Evolutionary conservation across 1,284 basidiomycete genomes (phyloP).

Genomic region (Papiliotrema nemorosa): DNA sequence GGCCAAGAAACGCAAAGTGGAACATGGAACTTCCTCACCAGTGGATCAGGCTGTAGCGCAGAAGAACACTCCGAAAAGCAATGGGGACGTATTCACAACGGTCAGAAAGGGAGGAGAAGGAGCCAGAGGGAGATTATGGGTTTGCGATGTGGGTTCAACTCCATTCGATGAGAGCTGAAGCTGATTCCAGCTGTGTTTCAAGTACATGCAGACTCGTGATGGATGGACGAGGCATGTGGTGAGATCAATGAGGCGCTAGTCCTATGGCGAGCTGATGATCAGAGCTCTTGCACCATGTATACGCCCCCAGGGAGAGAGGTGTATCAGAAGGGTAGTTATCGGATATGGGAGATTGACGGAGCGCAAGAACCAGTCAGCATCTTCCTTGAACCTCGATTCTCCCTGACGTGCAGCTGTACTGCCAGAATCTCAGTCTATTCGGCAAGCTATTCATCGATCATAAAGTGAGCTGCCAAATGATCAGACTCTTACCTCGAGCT

Average conservation of each 20-base stretch:
- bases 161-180: background rate
- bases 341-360: slow-evolving; percentile 95
- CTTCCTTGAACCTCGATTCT: background rate
- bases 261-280: slow-evolving; percentile 13
- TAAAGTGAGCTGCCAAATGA: slow-evolving; percentile 53
- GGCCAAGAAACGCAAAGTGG: slow-evolving; percentile 6
- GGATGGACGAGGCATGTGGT: slow-evolving; percentile 73
- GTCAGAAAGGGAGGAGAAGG: slow-evolving; percentile 55
- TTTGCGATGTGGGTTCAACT: slow-evolving; percentile 41
- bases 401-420: slow-evolving; percentile 68
- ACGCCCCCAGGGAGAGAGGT: slow-evolving; percentile 87
- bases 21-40: background rate
- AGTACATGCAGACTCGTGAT: slow-evolving; percentile 78
- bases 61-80: background rate
- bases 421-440: slow-evolving; percentile 91
- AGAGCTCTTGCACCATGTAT: slow-evolving; percentile 68
- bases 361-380: slow-evolving; percentile 69
- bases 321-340: slow-evolving; percentile 83
- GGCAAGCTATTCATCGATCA: slow-evolving; percentile 99
- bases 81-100: slow-evolving; percentile 55
- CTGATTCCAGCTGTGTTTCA: slow-evolving; percentile 73
- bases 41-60: slow-evolving; percentile 1
- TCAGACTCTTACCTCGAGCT: background rate
- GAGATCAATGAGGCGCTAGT: slow-evolving; percentile 31
- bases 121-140: slow-evolving; percentile 43